Conservation (phyloP, 768 basidiomycete species). For the Termitomyces sp. region DNA sequence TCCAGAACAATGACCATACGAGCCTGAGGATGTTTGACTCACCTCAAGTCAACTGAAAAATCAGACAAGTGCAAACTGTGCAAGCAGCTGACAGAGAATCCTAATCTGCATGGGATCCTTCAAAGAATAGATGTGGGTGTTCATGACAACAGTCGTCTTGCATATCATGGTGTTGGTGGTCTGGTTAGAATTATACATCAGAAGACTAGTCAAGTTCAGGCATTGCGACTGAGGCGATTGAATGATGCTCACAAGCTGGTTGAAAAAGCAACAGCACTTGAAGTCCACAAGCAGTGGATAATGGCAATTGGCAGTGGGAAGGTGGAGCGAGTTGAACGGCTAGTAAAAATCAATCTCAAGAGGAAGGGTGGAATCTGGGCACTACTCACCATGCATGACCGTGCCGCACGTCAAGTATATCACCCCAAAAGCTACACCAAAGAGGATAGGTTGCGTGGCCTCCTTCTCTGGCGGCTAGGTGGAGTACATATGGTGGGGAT, state of each 20-base stretch:
- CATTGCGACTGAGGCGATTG: not conserved
- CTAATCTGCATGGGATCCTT: constrained; percentile 10
- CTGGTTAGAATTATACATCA: not conserved
- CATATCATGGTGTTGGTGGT: constrained; percentile 13
- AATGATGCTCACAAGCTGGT: constrained; percentile 16
- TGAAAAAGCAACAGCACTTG: constrained; percentile 7
- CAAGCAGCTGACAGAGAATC: not conserved
- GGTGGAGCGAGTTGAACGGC: constrained; percentile 11
- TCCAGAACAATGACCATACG: not conserved
- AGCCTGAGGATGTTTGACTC: not conserved
- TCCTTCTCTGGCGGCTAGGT: constrained; percentile 19
- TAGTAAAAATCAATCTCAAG: constrained; percentile 13
- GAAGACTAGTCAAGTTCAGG: constrained; percentile 6
- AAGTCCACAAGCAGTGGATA: constrained; percentile 15
- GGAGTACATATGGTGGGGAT: constrained; percentile 17
- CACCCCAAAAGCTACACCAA: constrained; percentile 17
- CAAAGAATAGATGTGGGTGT: constrained; percentile 3
- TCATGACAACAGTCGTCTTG: constrained; percentile 9
- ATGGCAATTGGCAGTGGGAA: constrained; percentile 19
- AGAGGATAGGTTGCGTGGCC: constrained; percentile 12
- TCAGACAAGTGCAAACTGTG: not conserved
- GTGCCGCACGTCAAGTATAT: constrained; percentile 9
- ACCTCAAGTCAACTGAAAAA: not conserved
- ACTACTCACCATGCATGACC: not conserved
- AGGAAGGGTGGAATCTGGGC: not conserved